Evolutionary conservation across 108 stramenopile species (phyloP).

Genomic region (Fragilaria radians): DNA sequence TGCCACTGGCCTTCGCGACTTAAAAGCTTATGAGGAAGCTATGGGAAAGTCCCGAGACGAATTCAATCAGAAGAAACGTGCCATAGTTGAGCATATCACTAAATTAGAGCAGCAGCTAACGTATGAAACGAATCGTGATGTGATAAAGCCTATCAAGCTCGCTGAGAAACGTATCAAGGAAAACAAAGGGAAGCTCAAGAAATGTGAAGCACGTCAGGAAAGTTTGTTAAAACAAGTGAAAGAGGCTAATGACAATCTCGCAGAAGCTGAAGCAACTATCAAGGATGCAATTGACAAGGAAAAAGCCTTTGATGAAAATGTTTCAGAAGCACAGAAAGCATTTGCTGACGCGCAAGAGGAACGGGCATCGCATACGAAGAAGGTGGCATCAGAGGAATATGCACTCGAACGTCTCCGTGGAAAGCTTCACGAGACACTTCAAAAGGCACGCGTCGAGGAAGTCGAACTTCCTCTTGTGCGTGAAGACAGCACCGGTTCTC

Average conservation of each 20-base stretch:
- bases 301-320: constrained; percentile 53
- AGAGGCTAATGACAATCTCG: constrained; percentile 51
- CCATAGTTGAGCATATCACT: constrained; percentile 63
- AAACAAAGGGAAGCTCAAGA: constrained; percentile 39
- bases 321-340: constrained; percentile 52
- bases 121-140: constrained; percentile 46
- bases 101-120: constrained; percentile 56
- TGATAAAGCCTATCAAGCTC: constrained; percentile 25
- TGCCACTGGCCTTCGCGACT: constrained; percentile 69
- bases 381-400: constrained; percentile 54
- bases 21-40: constrained; percentile 81
- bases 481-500: constrained; percentile 16
- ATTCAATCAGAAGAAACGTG: constrained; percentile 61
- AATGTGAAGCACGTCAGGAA: constrained; percentile 35
- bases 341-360: constrained; percentile 62
- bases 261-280: constrained; percentile 64
- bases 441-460: constrained; percentile 85
- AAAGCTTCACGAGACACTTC: constrained; percentile 86
- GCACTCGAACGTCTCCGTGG: constrained; percentile 75
- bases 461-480: constrained; percentile 67
- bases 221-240: constrained; percentile 40
- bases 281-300: constrained; percentile 50
- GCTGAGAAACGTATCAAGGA: constrained; percentile 39
- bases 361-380: constrained; percentile 47
- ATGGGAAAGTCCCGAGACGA: constrained; percentile 75